Base-by-base conservation (phyloP, 768 basidiomycete species). In the Podaxis sp. region DNA sequence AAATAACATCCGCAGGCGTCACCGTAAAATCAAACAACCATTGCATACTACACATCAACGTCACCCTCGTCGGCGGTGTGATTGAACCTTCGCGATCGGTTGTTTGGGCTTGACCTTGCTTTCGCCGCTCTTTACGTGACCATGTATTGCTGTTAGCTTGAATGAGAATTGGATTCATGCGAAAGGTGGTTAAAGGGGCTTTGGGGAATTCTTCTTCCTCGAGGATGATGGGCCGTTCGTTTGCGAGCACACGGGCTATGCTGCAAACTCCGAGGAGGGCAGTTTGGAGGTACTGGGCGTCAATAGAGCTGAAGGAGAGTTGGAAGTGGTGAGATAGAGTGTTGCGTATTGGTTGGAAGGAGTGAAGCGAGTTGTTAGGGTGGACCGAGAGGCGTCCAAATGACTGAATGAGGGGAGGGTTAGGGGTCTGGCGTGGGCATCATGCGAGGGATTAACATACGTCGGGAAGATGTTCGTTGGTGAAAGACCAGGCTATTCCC, bases 401-500 rank as follows among this genome's bases (percentile, higher is more conserved):
- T 37, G 7, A 47, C 46, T 19, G 22, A 57, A 51, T 40, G 33
- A 24, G 25, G 22, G 24, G 9, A 11, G 11, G 38, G 11, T 49
- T n/a, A 46, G 27, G 27, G 12, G 8, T 33, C 25, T 17, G 15
- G 22, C 43, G 19, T 33, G 60, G 36, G 62, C 24, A 36, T 24
- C 41, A 36, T 33, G 46, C 37, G 51, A 43, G 38, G 25, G 24
- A 13, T 40, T 17, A 11, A 78, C 91, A 56, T 71, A 95, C 96
- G 65, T 97, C 94, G 0, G 93, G 88, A 33, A 97, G 75, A 6
- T 86, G 85, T 13, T 71, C 71, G 29, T 82, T 80, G 2, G 75
- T 77, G 58, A 88, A 87, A 0, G 91, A 94, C 96, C 96, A 98
- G 0, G 84, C 93, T 2, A 98, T 74, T 0, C 89, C 92, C 94